phyloP scores from a whole-genome alignment of 495 filamentous ascomycete species.

The Pseudomonodictys pantanalensis region DNA sequence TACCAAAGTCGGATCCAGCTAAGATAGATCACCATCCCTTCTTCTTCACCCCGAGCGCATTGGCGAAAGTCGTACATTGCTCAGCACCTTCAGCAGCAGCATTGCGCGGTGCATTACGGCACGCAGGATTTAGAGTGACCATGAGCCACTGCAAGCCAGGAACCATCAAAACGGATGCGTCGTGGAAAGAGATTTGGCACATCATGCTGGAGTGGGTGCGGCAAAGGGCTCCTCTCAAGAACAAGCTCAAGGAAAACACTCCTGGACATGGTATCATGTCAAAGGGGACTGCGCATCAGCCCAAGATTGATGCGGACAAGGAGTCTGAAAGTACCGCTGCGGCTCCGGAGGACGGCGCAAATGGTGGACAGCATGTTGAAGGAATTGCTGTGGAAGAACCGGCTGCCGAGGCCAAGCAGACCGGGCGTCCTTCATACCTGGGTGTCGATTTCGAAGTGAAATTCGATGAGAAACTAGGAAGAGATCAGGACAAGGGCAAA shows the following conservation, averaged over 20 bases:
- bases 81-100: constrained; percentile 66
- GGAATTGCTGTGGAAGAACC: constrained; percentile 10
- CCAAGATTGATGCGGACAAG: constrained; percentile 8
- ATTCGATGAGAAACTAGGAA: constrained; percentile 79
- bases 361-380: constrained; percentile 14
- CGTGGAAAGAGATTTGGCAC: constrained; percentile 86
- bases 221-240: constrained; percentile 71
- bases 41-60: constrained; percentile 70
- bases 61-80: constrained; percentile 74
- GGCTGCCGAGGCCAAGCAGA: constrained; percentile 23
- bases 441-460: constrained; percentile 58
- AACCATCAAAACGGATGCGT: constrained; percentile 86
- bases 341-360: constrained; percentile 38
- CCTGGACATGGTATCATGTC: constrained; percentile 66
- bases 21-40: constrained; percentile 71
- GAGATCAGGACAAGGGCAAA: constrained; percentile 58
- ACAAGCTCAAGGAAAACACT: constrained; percentile 63
- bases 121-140: constrained; percentile 75
- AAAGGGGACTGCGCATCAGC: constrained; percentile 37
- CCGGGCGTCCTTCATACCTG: constrained; percentile 24
- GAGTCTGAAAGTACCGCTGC: constrained; percentile 37
- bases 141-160: constrained; percentile 84
- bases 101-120: constrained; percentile 73
- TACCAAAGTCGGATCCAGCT: constrained; percentile 17
- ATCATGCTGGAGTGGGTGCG: constrained; percentile 88